phyloP scores from a whole-genome alignment of 1,139 yeast species.

The Meyerozyma carpophila region DNA sequence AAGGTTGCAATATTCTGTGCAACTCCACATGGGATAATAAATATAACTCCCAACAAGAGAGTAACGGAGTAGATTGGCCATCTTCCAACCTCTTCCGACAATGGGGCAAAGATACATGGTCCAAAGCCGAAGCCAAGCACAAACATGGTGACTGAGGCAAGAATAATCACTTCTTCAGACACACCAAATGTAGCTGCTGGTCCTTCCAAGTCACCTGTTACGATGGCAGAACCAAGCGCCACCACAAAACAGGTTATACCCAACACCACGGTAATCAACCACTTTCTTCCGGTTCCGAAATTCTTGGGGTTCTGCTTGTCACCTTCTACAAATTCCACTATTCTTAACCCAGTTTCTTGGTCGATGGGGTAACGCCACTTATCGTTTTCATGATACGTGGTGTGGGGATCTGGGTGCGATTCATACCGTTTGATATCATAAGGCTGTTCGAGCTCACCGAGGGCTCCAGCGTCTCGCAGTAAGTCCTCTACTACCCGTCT shows the following conservation, averaged over 20 bases:
- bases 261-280: constrained; percentile 8
- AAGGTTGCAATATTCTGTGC: constrained; percentile 71
- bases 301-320: constrained; percentile 9
- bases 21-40: constrained; percentile 67
- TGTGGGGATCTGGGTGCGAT: constrained; percentile 31
- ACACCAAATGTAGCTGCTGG: constrained; percentile 50
- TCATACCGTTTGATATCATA: constrained; percentile 38
- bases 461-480: constrained; percentile 31
- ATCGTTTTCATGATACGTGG: constrained; percentile 10
- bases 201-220: constrained; percentile 53
- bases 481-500: background rate
- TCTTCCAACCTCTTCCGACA: constrained; percentile 68
- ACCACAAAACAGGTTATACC: constrained; percentile 35
- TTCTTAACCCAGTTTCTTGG: constrained; percentile 7
- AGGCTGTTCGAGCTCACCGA: constrained; percentile 53
- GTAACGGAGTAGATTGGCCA: constrained; percentile 52
- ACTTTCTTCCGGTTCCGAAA: constrained; percentile 5
- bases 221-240: constrained; percentile 56
- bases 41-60: constrained; percentile 54
- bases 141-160: constrained; percentile 51
- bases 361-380: constrained; percentile 10
- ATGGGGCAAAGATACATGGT: constrained; percentile 70
- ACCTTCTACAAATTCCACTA: constrained; percentile 9
- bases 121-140: constrained; percentile 76
- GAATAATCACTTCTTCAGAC: constrained; percentile 49